phyloP scores from a whole-genome alignment of 441 rosid species.

The Raphanus hybrid region DNA sequence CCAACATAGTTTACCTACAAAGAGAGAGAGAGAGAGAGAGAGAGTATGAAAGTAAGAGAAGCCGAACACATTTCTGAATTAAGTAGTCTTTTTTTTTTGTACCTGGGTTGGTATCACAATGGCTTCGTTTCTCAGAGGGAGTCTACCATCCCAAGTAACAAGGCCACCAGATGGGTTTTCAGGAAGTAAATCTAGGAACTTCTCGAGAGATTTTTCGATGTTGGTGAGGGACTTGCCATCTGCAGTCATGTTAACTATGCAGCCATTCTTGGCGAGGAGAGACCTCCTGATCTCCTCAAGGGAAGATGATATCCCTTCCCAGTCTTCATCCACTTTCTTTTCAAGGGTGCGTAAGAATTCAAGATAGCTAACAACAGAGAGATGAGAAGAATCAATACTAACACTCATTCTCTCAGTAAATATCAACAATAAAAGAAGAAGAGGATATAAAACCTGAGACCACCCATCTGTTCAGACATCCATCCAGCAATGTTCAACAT shows the following conservation, averaged over 20 bases:
- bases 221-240: conserved; percentile 70
- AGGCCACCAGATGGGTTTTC: conserved; percentile 50
- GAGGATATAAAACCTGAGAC: conserved; percentile 66
- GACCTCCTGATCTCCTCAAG: conserved; percentile 86
- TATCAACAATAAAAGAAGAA: neutral
- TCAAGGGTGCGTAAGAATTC: conserved; percentile 81
- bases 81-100: no score
- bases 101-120: conserved; percentile 93
- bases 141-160: conserved; percentile 63
- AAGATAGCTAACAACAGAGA: conserved; percentile 63
- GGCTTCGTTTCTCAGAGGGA: conserved; percentile 80
- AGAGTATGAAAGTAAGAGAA: neutral
- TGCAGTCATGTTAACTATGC: conserved; percentile 91
- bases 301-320: conserved; percentile 87
- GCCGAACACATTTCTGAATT: no score
- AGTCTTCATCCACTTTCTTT: conserved; percentile 82
- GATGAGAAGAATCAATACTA: neutral
- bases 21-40: no score
- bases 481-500: conserved; percentile 89
- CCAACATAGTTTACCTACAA: conserved; percentile 94
- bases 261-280: conserved; percentile 73
- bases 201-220: conserved; percentile 66
- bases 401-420: conserved; percentile 4
- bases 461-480: conserved; percentile 99
- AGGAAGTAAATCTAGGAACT: conserved; percentile 90